Conservation (phyloP, 192 early-diverging fungal species). For the Coemansia sp. region DNA sequence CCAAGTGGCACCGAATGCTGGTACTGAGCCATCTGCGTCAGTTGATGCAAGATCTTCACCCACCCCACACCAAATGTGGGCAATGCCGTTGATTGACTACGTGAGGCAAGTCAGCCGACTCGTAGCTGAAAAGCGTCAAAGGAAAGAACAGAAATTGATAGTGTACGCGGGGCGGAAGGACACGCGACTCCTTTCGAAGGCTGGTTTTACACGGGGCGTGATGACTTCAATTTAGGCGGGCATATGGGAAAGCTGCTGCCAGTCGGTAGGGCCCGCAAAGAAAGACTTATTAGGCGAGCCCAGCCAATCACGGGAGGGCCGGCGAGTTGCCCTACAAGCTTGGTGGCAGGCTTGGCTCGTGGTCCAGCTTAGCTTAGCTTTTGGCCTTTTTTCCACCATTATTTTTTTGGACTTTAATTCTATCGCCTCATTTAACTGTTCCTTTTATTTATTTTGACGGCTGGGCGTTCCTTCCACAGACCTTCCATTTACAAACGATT, state of each 20-base stretch:
- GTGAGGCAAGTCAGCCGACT: slow-evolving; percentile 3
- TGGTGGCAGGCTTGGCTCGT: background rate
- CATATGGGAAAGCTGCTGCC: background rate
- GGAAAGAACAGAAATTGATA: background rate
- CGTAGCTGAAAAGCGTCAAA: background rate
- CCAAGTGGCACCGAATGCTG: background rate
- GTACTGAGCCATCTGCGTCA: background rate
- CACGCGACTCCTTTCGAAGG: background rate
- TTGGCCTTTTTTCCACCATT: slow-evolving; percentile 7
- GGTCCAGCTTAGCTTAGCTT: background rate
- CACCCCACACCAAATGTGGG: background rate
- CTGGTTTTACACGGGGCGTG: background rate
- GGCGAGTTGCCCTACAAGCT: background rate
- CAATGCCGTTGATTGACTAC: background rate
- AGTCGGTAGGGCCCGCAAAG: background rate
- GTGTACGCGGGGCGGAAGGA: background rate
- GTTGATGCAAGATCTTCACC: background rate
- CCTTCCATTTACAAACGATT: background rate
- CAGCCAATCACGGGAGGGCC: background rate
- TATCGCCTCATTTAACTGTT: background rate
- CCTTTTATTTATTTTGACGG: background rate
- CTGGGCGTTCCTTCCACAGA: background rate
- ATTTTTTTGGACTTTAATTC: background rate
- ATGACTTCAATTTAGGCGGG: slow-evolving; percentile 1
- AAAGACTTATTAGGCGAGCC: background rate